Evolutionary conservation across 805 yeast species (phyloP), one percentile per base, ranked within the genome.

Genomic region (Barnettozyma vustinii): DNA sequence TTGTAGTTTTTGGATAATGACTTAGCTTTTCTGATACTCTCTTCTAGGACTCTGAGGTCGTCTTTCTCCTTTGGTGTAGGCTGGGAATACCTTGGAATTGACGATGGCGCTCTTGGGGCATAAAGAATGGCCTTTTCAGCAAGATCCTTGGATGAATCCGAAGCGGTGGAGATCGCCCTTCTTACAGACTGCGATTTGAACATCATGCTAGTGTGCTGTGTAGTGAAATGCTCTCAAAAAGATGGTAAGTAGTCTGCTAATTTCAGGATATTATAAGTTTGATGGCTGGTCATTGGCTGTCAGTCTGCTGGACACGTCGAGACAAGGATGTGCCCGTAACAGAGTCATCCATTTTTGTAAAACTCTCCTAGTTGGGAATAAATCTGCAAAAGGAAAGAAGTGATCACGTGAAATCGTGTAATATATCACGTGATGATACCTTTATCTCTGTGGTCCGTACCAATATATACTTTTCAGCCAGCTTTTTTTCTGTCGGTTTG

Each of bases 1-100:
- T 50, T 51, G 45, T 45, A 49, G 10, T 52, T 52, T 25, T 52
- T 50, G 1, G 59, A 54, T 5, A 61, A 41, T 15, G 48, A 49
- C 42, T 61, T 63, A 8, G 63, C 59, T 39, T 55, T 59, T 46
- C 58, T 52, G 44, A 61, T 57, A 26, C 57, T 52, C 33, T 61
- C 58, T 30, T 61, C 63, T 18, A 61, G 46, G 13, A 56, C 33
- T 23, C 45, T 52, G 4, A 61, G 48, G 21, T 58, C 61, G 9
- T 54, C 51, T 12, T 48, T 45, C n/a, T 40, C 40, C 8, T 37
- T 25, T 16, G 30, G 5, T 5, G 37, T 16, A 21, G 40, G 48
- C 26, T 26, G 35, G 13, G 27, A 9, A 8, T 40, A 9, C 18
- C 21, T 21, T n/a, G 41, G 25, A 21, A 4, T 18, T 16, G 16